phyloP scores from a whole-genome alignment of 2,329 filamentous ascomycete genomes.

The Tolypocladium nubicola region DNA sequence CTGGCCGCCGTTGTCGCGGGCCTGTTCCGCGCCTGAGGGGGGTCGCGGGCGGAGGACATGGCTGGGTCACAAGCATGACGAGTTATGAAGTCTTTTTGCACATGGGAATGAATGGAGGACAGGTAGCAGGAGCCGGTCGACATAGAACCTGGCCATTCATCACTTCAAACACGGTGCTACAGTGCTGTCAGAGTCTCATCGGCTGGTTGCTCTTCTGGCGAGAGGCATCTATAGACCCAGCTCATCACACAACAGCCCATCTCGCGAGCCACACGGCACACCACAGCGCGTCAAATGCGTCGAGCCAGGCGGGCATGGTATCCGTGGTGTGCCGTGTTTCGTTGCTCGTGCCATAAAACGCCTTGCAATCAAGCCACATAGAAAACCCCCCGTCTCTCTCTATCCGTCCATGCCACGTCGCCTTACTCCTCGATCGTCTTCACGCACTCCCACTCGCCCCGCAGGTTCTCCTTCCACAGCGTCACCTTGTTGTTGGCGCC shows the following conservation, averaged over 20 bases:
- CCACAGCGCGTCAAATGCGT: neutral
- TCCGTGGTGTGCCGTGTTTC: neutral
- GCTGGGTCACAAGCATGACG: neutral
- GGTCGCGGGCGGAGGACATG: neutral
- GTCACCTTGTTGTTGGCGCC: constrained; percentile 94
- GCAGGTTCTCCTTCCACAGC: constrained; percentile 96
- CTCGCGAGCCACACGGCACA: neutral
- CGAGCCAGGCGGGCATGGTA: neutral
- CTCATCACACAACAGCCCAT: neutral
- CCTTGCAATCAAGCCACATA: constrained; percentile 14
- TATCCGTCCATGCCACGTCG: neutral
- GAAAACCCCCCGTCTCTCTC: neutral
- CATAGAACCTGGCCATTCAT: neutral
- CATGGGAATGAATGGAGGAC: neutral
- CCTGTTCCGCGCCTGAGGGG: constrained; percentile 15
- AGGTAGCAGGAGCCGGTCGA: neutral
- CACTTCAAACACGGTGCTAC: neutral
- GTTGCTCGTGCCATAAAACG: constrained; percentile 20
- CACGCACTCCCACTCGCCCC: constrained; percentile 93
- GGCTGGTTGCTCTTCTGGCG: neutral
- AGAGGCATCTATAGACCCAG: neutral
- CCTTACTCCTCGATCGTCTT: constrained; percentile 86
- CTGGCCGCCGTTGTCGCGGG: constrained; percentile 17
- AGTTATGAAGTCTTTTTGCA: neutral
- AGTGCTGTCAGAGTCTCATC: neutral